Evolutionary conservation across 1,139 yeast genomes (phyloP).

Genomic region (Protomyces inundatus): DNA sequence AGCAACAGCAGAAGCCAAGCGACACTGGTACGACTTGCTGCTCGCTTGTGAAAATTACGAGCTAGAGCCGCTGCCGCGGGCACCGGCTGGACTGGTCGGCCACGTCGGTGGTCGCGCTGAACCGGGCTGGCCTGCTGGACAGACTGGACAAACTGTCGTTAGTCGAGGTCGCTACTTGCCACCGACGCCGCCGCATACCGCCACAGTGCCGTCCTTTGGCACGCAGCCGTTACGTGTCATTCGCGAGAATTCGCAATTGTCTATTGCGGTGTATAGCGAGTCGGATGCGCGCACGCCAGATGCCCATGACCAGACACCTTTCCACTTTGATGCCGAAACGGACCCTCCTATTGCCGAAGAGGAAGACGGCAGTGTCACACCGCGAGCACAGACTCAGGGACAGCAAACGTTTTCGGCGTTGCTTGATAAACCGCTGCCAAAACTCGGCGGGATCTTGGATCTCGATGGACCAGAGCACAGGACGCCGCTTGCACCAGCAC

Average conservation of each 20-base stretch:
- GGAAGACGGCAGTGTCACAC: background rate
- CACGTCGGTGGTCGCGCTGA: constrained; percentile 11
- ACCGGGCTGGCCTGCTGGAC: constrained; percentile 4
- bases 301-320: constrained; percentile 19
- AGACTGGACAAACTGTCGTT: background rate
- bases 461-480: background rate
- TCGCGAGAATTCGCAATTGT: constrained; percentile 22
- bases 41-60: constrained; percentile 21
- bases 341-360: background rate
- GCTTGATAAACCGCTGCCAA: constrained; percentile 3
- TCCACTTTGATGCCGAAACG: constrained; percentile 12
- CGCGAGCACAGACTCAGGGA: background rate
- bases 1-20: constrained; percentile 2
- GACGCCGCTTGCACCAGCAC: background rate
- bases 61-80: constrained; percentile 11
- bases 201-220: constrained; percentile 7
- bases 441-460: background rate
- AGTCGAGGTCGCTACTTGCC: background rate
- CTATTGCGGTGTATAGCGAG: constrained; percentile 19
- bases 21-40: constrained; percentile 20
- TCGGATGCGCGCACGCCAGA: constrained; percentile 17
- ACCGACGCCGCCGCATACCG: constrained; percentile 23
- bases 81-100: constrained; percentile 3
- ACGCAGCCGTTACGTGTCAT: constrained; percentile 20
- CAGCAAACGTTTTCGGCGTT: background rate